Evolutionary conservation across 208 protist genomes (phyloP).

Genomic region (Baffinella frigidus): DNA sequence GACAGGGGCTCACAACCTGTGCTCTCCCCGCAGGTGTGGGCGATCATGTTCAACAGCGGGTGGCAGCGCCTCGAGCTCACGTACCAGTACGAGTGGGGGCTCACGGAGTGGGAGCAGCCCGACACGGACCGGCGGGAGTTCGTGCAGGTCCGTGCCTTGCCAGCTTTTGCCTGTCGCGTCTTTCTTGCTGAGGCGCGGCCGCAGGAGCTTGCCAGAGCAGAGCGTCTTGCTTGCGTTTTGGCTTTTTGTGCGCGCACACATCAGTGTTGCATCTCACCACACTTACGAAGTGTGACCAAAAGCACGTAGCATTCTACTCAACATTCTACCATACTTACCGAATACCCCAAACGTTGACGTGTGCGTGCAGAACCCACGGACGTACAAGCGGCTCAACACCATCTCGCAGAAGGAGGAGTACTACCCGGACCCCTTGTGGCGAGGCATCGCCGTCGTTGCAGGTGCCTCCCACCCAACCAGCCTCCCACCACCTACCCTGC

Average conservation of each 20-base stretch:
- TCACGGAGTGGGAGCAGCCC: not conserved
- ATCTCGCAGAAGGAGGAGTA: conserved; percentile 21
- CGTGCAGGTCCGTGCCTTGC: not conserved
- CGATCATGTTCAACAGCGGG: too few relatives aligned
- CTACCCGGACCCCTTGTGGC: conserved; percentile 10
- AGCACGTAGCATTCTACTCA: not conserved
- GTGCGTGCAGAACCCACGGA: not conserved
- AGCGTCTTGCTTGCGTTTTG: too few relatives aligned
- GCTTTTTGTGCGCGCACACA: too few relatives aligned
- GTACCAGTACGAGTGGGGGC: conserved; percentile 1
- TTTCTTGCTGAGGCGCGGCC: too few relatives aligned
- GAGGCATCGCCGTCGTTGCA: not conserved
- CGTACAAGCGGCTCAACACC: conserved; percentile 12
- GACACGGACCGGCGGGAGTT: not conserved
- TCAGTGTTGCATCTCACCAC: too few relatives aligned
- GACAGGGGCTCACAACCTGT: too few relatives aligned
- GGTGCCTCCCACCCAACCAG: not conserved
- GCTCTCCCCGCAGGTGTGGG: too few relatives aligned
- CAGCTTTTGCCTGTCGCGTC: not conserved
- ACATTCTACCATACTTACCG: not conserved
- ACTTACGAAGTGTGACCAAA: not conserved
- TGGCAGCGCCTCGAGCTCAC: not conserved
- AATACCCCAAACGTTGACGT: too few relatives aligned
- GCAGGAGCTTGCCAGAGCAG: too few relatives aligned
- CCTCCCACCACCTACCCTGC: not conserved